phyloP scores from a whole-genome alignment of 192 early-diverging fungal species.

The Backusella sp. region DNA sequence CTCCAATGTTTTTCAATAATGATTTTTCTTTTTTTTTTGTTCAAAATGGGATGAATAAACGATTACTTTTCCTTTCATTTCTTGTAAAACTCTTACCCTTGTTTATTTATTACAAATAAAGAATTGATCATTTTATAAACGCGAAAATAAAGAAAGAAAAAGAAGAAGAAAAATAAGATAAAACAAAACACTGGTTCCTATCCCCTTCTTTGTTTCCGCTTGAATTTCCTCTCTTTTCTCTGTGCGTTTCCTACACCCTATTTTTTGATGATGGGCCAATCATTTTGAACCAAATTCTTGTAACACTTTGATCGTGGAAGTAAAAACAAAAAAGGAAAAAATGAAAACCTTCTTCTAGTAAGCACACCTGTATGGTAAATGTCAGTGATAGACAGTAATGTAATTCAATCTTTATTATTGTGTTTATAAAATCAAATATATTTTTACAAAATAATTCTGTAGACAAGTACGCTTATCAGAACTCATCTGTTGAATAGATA shows the following conservation, averaged over 20 bases:
- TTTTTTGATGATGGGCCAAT: background rate
- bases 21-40: conserved; percentile 57
- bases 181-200: background rate
- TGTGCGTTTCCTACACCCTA: background rate
- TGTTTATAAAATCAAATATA: background rate
- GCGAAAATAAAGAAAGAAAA: background rate
- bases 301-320: background rate
- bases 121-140: conserved; percentile 53
- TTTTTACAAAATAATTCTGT: background rate
- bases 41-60: conserved; percentile 10
- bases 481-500: background rate
- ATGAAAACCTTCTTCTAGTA: no score
- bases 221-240: background rate
- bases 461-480: background rate
- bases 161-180: background rate
- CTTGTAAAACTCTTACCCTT: conserved; percentile 45
- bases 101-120: conserved; percentile 66
- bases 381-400: no score
- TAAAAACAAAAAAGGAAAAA: background rate
- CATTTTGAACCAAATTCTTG: background rate
- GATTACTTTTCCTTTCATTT: background rate
- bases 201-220: conserved; percentile 5
- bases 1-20: conserved; percentile 91
- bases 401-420: no score
- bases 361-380: no score